phyloP scores from a whole-genome alignment of 73 alveolate genomes.

The Uronychia binucleata region DNA sequence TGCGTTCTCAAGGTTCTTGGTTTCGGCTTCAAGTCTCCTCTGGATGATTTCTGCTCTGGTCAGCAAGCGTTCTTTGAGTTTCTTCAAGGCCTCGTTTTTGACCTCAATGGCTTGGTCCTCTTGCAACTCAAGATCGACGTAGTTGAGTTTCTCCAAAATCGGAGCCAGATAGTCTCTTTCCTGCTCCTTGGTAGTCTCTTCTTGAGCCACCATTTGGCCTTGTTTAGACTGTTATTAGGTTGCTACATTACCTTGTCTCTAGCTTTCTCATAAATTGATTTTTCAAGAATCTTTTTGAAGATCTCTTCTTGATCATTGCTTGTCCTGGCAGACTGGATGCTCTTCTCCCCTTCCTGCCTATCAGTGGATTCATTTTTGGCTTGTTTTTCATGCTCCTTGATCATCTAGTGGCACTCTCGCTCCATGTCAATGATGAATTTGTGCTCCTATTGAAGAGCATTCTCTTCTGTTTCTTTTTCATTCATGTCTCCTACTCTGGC shows the following conservation, averaged over 20 bases:
- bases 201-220: slow-evolving; percentile 75
- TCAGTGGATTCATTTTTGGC: slow-evolving; percentile 54
- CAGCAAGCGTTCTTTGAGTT: slow-evolving; percentile 79
- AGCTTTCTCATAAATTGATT: slow-evolving; percentile 82
- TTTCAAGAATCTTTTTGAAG: slow-evolving; percentile 69
- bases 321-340: slow-evolving; percentile 19
- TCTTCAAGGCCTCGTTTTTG: slow-evolving; percentile 77
- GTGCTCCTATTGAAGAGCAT: slow-evolving; percentile 38
- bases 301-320: slow-evolving; percentile 27
- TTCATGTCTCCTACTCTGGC: slow-evolving; percentile 47
- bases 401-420: slow-evolving; percentile 62
- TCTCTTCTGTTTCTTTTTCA: slow-evolving; percentile 57
- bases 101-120: slow-evolving; percentile 79
- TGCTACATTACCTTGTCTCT: slow-evolving; percentile 59
- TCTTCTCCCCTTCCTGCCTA: slow-evolving; percentile 34
- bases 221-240: slow-evolving; percentile 43
- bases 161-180: slow-evolving; percentile 81
- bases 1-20: slow-evolving; percentile 67
- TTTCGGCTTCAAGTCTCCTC: slow-evolving; percentile 79
- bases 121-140: slow-evolving; percentile 48
- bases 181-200: slow-evolving; percentile 66
- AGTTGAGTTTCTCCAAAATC: slow-evolving; percentile 67
- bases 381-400: slow-evolving; percentile 68
- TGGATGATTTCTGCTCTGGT: slow-evolving; percentile 83
- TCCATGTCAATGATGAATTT: slow-evolving; percentile 74